These are phyloP conservation scores for Eimeria falciformis DNA, from an alignment of 169 alveolate genomes.

Conservation along the genomic window DNA sequence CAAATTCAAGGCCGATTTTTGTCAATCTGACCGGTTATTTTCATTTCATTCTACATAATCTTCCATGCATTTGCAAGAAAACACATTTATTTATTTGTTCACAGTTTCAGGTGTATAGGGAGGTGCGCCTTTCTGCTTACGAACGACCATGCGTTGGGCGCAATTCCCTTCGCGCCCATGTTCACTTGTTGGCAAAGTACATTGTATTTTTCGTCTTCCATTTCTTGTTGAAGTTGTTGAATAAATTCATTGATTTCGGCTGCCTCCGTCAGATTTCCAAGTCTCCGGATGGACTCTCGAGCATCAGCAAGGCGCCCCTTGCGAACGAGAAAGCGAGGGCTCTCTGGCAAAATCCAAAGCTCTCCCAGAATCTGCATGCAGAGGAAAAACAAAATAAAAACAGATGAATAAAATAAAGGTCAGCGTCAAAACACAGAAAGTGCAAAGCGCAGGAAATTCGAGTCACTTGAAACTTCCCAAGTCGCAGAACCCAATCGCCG, in stretches of 20 bases:
- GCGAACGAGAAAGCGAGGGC: slow-evolving; percentile 42
- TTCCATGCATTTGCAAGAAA: too few relatives aligned
- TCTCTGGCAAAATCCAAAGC: slow-evolving; percentile 53
- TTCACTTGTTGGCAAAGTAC: background rate
- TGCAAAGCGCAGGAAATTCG: too few relatives aligned
- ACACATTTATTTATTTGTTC: too few relatives aligned
- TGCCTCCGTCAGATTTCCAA: background rate
- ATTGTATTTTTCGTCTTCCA: background rate
- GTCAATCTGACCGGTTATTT: too few relatives aligned
- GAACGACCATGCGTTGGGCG: background rate
- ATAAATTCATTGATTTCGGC: background rate
- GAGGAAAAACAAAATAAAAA: background rate
- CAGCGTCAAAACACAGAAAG: too few relatives aligned
- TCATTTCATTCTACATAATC: too few relatives aligned
- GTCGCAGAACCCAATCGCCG: too few relatives aligned
- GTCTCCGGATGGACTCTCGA: background rate
- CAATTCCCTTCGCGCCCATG: background rate
- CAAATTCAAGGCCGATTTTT: too few relatives aligned
- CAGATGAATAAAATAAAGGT: too few relatives aligned
- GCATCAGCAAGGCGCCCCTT: background rate
- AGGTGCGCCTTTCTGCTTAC: too few relatives aligned
- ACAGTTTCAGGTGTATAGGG: too few relatives aligned
- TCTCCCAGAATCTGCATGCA: slow-evolving; percentile 47
- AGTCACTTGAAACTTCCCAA: too few relatives aligned
- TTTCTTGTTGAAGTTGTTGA: background rate